These are phyloP conservation scores for Neurospora cerealis DNA, from an alignment of 495 filamentous ascomycete genomes.

Conservation along the genomic window DNA sequence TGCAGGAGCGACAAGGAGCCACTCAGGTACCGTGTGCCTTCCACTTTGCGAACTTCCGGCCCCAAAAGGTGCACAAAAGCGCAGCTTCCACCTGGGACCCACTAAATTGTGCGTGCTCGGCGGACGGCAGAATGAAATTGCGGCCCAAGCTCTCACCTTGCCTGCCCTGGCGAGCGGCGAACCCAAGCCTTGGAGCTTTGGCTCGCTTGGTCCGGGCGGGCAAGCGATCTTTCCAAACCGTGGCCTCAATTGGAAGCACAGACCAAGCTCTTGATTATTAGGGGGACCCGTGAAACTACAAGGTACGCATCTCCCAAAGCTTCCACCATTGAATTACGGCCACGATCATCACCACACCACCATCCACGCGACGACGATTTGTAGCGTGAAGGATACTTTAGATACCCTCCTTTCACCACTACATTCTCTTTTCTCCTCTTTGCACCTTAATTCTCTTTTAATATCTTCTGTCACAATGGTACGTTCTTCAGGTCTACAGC, in stretches of 20 bases:
- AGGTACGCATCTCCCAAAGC: slow-evolving; percentile 7
- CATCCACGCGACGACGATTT: neutral
- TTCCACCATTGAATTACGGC: slow-evolving; percentile 3
- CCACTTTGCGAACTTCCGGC: neutral
- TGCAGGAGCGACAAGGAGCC: neutral
- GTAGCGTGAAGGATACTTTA: neutral
- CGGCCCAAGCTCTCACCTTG: slow-evolving; percentile 3
- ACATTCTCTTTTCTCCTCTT: slow-evolving; percentile 14
- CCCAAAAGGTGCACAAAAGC: neutral
- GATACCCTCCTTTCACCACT: slow-evolving; percentile 13
- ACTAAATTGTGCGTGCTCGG: neutral
- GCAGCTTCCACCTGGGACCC: neutral
- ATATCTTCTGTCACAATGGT: slow-evolving; percentile 20
- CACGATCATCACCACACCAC: slow-evolving; percentile 2
- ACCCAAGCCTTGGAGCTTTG: slow-evolving; percentile 7
- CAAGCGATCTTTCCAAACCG: slow-evolving; percentile 17
- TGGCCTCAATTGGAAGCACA: slow-evolving; percentile 29
- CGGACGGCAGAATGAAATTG: slow-evolving; percentile 14
- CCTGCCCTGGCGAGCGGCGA: neutral
- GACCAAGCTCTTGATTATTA: slow-evolving; percentile 15
- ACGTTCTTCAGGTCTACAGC: slow-evolving; percentile 3
- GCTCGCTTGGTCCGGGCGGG: neutral
- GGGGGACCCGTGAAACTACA: slow-evolving; percentile 9
- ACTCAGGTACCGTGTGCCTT: neutral
- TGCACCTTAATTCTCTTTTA: slow-evolving; percentile 11